These are phyloP conservation scores for Paramecium octaurelia DNA, from an alignment of 73 alveolate species.

Conservation along the genomic window DNA sequence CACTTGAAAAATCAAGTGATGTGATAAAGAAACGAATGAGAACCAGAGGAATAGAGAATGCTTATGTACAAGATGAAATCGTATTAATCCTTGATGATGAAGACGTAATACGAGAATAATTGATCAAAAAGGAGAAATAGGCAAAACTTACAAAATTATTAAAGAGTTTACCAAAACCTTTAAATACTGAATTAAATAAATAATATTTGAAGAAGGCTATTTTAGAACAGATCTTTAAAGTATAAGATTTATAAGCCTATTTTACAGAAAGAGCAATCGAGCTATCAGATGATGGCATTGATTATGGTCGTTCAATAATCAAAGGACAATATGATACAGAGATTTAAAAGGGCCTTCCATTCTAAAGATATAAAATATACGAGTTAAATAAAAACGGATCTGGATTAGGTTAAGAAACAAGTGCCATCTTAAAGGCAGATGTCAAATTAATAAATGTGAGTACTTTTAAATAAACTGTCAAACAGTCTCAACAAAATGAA, in stretches of 20 bases:
- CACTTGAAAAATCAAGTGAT: neutral
- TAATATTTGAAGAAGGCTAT: constrained; percentile 38
- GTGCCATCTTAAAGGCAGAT: constrained; percentile 62
- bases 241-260: constrained; percentile 72
- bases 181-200: constrained; percentile 50
- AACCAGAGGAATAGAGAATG: constrained; percentile 12
- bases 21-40: neutral
- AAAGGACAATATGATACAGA: constrained; percentile 75
- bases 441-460: neutral
- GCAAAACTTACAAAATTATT: constrained; percentile 14
- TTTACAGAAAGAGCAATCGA: constrained; percentile 66
- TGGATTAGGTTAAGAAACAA: constrained; percentile 61
- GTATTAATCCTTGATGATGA: neutral
- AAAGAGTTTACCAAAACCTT: neutral
- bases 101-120: neutral
- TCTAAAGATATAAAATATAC: constrained; percentile 18
- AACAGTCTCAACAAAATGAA: neutral
- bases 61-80: neutral
- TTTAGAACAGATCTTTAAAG: constrained; percentile 61
- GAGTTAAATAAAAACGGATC: neutral
- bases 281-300: constrained; percentile 66
- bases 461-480: neutral
- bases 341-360: constrained; percentile 51
- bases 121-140: constrained; percentile 11
- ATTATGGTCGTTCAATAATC: constrained; percentile 80